Evolutionary conservation across 805 yeast species (phyloP), one percentile per base, ranked within the genome.

Genomic region (Starmerella apis): DNA sequence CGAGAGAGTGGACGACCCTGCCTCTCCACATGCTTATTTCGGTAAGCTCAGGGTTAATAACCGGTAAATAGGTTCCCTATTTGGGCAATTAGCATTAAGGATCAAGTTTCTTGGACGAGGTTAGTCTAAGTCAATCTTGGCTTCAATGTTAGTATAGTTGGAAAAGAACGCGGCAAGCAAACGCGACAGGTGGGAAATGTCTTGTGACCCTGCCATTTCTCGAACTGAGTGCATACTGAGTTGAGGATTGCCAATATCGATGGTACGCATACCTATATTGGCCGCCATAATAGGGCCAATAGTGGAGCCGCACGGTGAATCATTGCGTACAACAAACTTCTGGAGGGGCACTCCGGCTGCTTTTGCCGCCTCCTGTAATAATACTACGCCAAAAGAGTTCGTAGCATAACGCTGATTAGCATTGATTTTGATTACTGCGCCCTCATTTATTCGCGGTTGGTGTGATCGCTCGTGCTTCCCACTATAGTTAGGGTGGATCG

Each of bases 351-450:
- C 81, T 58, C 76, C 68, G 3, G 79, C 80, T 24, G 61, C 59
- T 44, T 79, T 74, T 3, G 94, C 96, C 46, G 83, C 67, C 54
- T 79, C 74, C 63, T 86, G 82, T 45, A 90, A 59, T 48, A 90
- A 66, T 3, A 86, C 85, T 50, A 87, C 75, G 25, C 97, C 97
- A 0, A 88, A 82, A 13, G 94, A 80, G 67, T 92, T 90, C 14
- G 98, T 90, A 59, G 92, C 87, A 63, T 92, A 92, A 50, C 96
- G 77, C 70, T 92, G 97, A 66, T 86, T 90, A 9, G 97, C 96
- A 63, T 90, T 90, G 63, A 90, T 70, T 67, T 90, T 90, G 62
- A 90, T 78, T 2, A 87, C 96, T 0, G 97, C 96, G 6, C 98
- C 98, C 31, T 72, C 72, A 61, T 94, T 94, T 53, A 90, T 69